Base-by-base conservation (phyloP, 768 basidiomycete genomes). In the Candolleomyces aberdarensis region DNA sequence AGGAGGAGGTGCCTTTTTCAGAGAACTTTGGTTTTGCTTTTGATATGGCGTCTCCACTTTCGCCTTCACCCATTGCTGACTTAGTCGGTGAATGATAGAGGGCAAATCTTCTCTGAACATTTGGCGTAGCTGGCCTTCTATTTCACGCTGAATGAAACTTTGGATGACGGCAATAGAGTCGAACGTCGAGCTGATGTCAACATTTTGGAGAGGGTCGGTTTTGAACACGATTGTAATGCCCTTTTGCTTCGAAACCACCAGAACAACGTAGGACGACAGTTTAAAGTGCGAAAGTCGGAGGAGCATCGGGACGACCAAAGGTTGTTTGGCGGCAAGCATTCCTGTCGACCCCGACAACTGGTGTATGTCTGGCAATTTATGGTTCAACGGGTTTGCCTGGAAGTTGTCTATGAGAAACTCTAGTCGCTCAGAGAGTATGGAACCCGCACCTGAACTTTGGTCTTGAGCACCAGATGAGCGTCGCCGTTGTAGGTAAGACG, bases 181-280 rank as follows among this genome's bases (percentile, higher is more conserved):
- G 69, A 99, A 99, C 2, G 96, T 98, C 72, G 90, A 92, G 74
- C 91, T 95, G 71, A 99, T 98, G 70, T 98, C 93, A 57, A 99
- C 95, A 65, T 94, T 92, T 75, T 99, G 95, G 43, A 99, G 83
- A 1, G 97, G 97, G 75, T 99, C 97, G 40, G 97, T 98, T 78
- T 98, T 98, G 86, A 99, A 99, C 26, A 98, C 97, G 57, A 99
- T 86, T 0, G 97, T 98, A 71, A 98, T 98, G 47, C 97, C 97
- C 70, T 98, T 98, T 71, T 95, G 93, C 66, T 93, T 92, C 26
- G 96, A 98, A 60, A 99, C 93, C 67, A 98, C 96, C 60, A 99
- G 87, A 65, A 98, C 96, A 67, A 99, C 92, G 69, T 98, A 98
- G 36, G 96, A 97, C 67, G 86, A 88, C 40, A 99, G 88, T 63